phyloP scores from a whole-genome alignment of 768 basidiomycete species.

The Rhizopogon rudus region DNA sequence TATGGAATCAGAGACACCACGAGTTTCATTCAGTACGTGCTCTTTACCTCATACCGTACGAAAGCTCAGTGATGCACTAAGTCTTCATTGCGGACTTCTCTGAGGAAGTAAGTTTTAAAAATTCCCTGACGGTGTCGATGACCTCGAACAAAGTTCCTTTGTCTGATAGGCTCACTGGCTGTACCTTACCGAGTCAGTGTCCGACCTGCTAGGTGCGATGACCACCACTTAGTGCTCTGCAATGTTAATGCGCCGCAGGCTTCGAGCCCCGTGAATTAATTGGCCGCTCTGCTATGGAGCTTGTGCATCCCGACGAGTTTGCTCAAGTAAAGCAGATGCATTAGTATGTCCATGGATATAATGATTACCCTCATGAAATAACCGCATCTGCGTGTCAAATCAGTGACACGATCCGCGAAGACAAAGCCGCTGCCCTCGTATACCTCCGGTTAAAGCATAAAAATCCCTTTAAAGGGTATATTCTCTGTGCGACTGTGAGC shows the following conservation, averaged over 20 bases:
- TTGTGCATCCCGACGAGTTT: conserved; percentile 81
- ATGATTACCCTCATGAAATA: neutral
- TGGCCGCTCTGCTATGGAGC: conserved; percentile 62
- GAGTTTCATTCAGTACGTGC: conserved; percentile 73
- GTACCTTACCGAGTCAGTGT: conserved; percentile 61
- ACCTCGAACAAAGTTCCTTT: conserved; percentile 3
- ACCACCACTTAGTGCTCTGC: neutral
- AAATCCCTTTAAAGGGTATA: conserved; percentile 69
- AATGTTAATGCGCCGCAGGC: conserved; percentile 35
- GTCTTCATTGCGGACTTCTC: conserved; percentile 83
- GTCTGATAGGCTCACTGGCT: conserved; percentile 55
- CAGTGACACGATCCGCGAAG: conserved; percentile 71
- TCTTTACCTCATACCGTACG: conserved; percentile 1
- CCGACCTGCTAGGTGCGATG: conserved; percentile 54
- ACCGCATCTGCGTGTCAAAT: neutral
- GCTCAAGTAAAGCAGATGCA: conserved; percentile 61
- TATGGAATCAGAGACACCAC: conserved; percentile 47
- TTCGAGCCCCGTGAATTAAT: conserved; percentile 71
- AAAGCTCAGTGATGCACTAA: conserved; percentile 22
- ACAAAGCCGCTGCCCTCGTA: conserved; percentile 75
- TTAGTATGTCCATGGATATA: conserved; percentile 42
- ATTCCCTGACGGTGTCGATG: neutral
- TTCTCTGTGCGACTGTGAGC: conserved; percentile 71
- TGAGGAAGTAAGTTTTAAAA: conserved; percentile 47
- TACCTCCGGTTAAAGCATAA: conserved; percentile 80